Conservation (phyloP, 768 basidiomycete species). For the Daedaleopsis sinensis region DNA sequence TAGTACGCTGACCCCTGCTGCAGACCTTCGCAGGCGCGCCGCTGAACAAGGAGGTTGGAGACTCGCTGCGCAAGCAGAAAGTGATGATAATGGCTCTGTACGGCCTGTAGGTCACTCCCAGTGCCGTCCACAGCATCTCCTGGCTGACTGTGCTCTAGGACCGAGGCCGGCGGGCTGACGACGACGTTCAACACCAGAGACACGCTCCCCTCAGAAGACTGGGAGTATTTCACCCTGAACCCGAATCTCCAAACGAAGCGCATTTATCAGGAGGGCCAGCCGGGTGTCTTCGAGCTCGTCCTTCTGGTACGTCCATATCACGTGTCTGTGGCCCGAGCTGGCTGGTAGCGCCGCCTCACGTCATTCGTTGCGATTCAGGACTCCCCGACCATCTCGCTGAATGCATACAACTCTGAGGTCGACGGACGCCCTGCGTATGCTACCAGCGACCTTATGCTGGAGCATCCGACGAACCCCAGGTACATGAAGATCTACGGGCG, state of each 20-base stretch:
- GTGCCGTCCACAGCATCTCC: not conserved
- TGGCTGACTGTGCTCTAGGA: not conserved
- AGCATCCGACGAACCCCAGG: slow-evolving; percentile 41
- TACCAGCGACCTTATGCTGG: slow-evolving; percentile 43
- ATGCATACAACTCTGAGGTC: slow-evolving; percentile 19
- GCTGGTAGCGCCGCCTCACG: not conserved
- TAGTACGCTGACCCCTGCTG: not conserved
- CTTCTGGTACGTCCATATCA: slow-evolving; percentile 35
- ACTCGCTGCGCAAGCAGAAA: slow-evolving; percentile 35
- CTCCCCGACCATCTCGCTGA: slow-evolving; percentile 11
- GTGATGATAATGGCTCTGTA: slow-evolving; percentile 37
- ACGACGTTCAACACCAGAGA: not conserved
- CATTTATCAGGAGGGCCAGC: slow-evolving; percentile 35
- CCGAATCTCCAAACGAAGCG: slow-evolving; percentile 28
- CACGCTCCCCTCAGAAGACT: slow-evolving; percentile 17
- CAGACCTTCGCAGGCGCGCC: slow-evolving; percentile 44
- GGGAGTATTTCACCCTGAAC: slow-evolving; percentile 40
- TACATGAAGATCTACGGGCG: slow-evolving; percentile 45
- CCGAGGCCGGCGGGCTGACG: slow-evolving; percentile 19
- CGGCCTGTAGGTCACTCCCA: slow-evolving; percentile 35
- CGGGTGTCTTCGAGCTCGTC: slow-evolving; percentile 38
- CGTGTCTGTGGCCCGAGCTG: not conserved
- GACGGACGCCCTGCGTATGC: slow-evolving; percentile 38
- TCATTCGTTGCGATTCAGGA: not conserved
- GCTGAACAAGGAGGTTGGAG: slow-evolving; percentile 37